Evolutionary conservation across 177 flowering plant genomes (phyloP).

Genomic region (Vitis hybrid): DNA sequence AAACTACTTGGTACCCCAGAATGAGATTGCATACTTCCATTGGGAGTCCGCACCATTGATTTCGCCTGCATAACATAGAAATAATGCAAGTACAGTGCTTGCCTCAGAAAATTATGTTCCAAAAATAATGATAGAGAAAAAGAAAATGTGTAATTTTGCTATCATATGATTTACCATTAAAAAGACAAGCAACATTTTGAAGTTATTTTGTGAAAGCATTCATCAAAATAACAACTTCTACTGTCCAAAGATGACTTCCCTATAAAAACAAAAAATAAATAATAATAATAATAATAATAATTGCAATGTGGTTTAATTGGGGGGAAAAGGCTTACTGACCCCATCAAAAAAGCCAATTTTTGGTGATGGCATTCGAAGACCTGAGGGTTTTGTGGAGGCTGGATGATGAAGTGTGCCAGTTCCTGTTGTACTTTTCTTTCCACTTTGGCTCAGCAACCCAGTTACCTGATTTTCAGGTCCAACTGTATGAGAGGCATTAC

Average conservation of each 20-base stretch:
- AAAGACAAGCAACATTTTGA: too few relatives aligned
- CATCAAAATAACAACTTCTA: neutral
- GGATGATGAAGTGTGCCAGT: slow-evolving; percentile 22
- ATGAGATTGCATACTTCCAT: slow-evolving; percentile 25
- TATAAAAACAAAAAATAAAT: neutral
- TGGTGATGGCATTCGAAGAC: slow-evolving; percentile 86
- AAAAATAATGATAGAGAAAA: neutral
- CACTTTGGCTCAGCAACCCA: slow-evolving; percentile 16
- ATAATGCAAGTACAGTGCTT: too few relatives aligned
- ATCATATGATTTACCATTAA: neutral
- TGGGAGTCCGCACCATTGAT: slow-evolving; percentile 32
- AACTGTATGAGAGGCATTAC: slow-evolving; percentile 18
- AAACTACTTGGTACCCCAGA: slow-evolving; percentile 20
- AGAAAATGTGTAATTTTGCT: neutral
- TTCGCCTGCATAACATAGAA: slow-evolving; percentile 35
- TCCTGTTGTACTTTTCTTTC: slow-evolving; percentile 18
- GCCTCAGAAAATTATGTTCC: too few relatives aligned
- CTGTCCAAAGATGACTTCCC: neutral
- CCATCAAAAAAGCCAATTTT: slow-evolving; percentile 90
- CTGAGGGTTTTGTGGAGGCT: slow-evolving; percentile 54
- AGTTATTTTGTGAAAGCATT: neutral
- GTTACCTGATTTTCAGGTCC: slow-evolving; percentile 11
- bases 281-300: too few relatives aligned
- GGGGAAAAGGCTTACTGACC: slow-evolving; percentile 41
- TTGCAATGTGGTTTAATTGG: too few relatives aligned